phyloP scores from a whole-genome alignment of 2,329 filamentous ascomycete genomes.

The Zymoseptoria pseudotritici region DNA sequence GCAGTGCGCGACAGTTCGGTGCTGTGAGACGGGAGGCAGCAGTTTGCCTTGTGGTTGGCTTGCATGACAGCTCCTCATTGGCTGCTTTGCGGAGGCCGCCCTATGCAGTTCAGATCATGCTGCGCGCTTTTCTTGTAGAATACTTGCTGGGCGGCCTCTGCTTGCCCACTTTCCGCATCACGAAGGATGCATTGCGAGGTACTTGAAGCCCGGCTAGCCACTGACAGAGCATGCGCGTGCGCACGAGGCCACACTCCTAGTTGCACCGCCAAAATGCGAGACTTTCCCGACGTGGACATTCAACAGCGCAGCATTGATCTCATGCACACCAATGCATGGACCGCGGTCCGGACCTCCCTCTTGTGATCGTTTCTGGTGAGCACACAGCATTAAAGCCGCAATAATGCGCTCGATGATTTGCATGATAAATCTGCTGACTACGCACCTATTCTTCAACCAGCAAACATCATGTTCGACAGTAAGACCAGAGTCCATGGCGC shows the following conservation, averaged over 20 bases:
- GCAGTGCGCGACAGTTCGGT: background rate
- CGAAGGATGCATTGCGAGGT: background rate
- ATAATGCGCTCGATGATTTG: background rate
- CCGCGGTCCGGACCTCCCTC: background rate
- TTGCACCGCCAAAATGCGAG: background rate
- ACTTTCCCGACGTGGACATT: background rate
- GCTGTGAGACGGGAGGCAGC: background rate
- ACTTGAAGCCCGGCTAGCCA: background rate
- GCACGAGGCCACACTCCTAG: background rate
- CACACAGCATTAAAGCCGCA: background rate
- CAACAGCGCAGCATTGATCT: background rate
- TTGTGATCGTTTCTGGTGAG: background rate
- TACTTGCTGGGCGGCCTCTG: background rate
- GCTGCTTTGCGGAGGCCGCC: background rate
- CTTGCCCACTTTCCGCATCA: background rate
- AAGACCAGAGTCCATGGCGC: background rate
- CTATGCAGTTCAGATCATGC: background rate
- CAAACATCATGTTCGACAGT: background rate
- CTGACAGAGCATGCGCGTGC: background rate
- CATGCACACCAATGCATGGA: background rate
- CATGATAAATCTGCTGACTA: background rate
- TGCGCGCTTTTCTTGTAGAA: background rate
- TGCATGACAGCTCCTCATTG: background rate
- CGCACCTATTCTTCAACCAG: background rate
- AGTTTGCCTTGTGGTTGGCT: background rate